phyloP scores from a whole-genome alignment of 2,329 filamentous ascomycete genomes.

The Fusarium dlaminii region DNA sequence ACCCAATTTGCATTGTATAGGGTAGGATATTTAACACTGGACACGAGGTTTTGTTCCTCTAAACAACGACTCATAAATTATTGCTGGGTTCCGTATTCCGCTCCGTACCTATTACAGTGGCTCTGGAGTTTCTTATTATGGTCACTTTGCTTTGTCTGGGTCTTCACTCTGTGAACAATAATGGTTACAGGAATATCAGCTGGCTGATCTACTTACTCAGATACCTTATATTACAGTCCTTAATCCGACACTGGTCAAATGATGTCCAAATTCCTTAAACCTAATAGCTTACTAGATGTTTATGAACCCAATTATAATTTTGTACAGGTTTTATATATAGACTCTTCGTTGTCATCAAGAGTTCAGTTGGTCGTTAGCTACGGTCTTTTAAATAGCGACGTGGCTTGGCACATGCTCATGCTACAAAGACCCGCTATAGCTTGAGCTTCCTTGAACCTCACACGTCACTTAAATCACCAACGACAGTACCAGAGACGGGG shows the following conservation, averaged over 20 bases:
- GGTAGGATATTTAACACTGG: background rate
- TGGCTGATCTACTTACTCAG: too few species aligned
- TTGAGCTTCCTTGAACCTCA: constrained; percentile 37
- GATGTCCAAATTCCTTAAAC: background rate
- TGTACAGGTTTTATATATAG: background rate
- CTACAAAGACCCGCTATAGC: constrained; percentile 36
- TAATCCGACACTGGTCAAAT: background rate
- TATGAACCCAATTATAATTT: background rate
- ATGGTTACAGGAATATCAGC: too few species aligned
- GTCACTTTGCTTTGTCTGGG: background rate
- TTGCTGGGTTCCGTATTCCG: background rate
- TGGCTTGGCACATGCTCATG: constrained; percentile 43
- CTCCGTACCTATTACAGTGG: fast-evolving
- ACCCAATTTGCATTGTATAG: constrained; percentile 2
- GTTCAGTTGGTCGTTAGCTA: background rate
- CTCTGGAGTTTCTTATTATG: background rate
- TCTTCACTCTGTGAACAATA: background rate
- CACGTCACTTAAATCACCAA: constrained; percentile 43
- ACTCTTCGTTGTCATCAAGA: background rate
- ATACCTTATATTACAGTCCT: background rate
- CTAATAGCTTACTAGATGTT: too few species aligned
- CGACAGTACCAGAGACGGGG: background rate
- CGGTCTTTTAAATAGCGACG: constrained; percentile 14
- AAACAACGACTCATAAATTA: background rate
- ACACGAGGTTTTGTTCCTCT: background rate